phyloP scores from a whole-genome alignment of 202 grass and related monocot genomes.

The Alloteropsis angusta region DNA sequence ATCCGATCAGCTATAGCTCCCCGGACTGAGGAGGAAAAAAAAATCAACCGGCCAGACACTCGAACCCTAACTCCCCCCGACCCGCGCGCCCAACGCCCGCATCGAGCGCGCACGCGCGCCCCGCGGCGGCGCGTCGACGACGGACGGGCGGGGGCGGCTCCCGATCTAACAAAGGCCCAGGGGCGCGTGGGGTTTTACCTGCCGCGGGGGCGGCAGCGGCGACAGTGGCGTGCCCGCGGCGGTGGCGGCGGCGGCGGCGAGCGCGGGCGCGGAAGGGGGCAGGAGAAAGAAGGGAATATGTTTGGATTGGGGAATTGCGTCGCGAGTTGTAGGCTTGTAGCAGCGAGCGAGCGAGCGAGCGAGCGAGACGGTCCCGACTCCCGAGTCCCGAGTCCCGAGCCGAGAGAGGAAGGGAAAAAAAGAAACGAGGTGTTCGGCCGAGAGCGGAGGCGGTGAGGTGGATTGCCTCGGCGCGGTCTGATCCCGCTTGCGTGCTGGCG shows the following conservation, averaged over 20 bases:
- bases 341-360: background rate
- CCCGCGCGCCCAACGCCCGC: background rate
- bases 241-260: conserved; percentile 9
- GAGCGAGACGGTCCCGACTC: too few relatives aligned
- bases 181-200: conserved; percentile 15
- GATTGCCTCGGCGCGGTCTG: conserved; percentile 22
- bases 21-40: too few relatives aligned
- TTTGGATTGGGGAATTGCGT: conserved; percentile 47
- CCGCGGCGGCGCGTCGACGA: background rate
- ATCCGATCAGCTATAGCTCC: conserved; percentile 18
- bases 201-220: conserved; percentile 19
- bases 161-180: conserved; percentile 17
- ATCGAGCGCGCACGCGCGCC: background rate
- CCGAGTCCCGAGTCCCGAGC: background rate
- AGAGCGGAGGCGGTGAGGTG: background rate
- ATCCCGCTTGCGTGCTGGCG: background rate
- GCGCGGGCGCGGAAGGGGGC: background rate
- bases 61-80: conserved; percentile 23
- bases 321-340: conserved; percentile 27
- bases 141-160: background rate
- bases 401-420: background rate
- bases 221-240: background rate
- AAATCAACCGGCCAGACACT: background rate
- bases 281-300: conserved; percentile 5
- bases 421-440: background rate